Percentiles rank a stretch among this genome's conserved stretches.
Conservation (phyloP, 768 basidiomycete genomes). For the Pulveroboletus sp. region DNA sequence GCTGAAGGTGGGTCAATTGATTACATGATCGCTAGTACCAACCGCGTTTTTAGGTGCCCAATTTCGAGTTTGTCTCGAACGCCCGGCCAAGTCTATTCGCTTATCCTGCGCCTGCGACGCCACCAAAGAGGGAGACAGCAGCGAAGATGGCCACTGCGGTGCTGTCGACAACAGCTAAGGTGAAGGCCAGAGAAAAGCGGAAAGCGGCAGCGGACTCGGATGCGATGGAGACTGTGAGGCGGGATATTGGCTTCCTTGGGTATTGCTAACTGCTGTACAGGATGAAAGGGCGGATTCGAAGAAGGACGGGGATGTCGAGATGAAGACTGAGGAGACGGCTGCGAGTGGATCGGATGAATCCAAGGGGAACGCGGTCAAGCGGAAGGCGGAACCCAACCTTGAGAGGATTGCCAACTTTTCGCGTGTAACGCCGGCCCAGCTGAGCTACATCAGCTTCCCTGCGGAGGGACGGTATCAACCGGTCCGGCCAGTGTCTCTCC, state of each 20-base stretch:
- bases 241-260: neutral
- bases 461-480: slow-evolving; percentile 80
- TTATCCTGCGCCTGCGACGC: slow-evolving; percentile 82
- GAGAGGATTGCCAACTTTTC: slow-evolving; percentile 86
- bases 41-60: slow-evolving; percentile 70
- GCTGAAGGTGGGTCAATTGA: slow-evolving; percentile 58
- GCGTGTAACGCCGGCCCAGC: slow-evolving; percentile 87
- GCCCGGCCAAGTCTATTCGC: slow-evolving; percentile 90
- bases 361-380: slow-evolving; percentile 47
- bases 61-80: slow-evolving; percentile 89
- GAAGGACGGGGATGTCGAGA: slow-evolving; percentile 68
- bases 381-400: slow-evolving; percentile 70
- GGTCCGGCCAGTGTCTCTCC: slow-evolving; percentile 71
- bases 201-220: slow-evolving; percentile 84
- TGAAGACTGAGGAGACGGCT: slow-evolving; percentile 68
- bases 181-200: slow-evolving; percentile 92
- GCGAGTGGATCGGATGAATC: slow-evolving; percentile 57
- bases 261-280: slow-evolving; percentile 32
- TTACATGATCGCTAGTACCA: neutral
- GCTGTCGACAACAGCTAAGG: slow-evolving; percentile 94
- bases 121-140: slow-evolving; percentile 89
- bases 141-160: slow-evolving; percentile 94
- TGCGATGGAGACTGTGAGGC: slow-evolving; percentile 76
- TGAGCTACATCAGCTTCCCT: slow-evolving; percentile 83
- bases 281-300: slow-evolving; percentile 54